phyloP scores from a whole-genome alignment of 179 eudicot species.

The Beta macrorhiza region DNA sequence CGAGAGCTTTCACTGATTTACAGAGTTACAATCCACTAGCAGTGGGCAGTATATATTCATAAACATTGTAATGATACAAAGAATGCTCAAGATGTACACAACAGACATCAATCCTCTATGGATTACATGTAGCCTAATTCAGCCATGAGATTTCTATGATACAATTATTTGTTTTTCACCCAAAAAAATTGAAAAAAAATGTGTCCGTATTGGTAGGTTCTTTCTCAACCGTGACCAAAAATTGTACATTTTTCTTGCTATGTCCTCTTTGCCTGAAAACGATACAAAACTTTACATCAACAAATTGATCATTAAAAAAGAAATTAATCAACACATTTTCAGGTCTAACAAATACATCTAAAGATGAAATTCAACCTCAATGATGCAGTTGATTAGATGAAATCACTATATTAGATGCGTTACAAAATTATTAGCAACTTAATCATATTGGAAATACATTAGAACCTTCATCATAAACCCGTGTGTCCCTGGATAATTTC shows the following conservation, averaged over 20 bases:
- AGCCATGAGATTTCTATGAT: constrained; percentile 20
- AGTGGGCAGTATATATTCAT: constrained; percentile 20
- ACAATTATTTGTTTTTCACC: constrained; percentile 15
- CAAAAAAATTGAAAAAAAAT: background rate
- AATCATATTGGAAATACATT: too few relatives aligned
- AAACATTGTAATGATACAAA: constrained; percentile 11
- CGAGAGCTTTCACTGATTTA: constrained; percentile 1
- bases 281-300: constrained; percentile 2
- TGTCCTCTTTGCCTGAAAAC: constrained; percentile 36
- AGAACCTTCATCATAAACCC: too few relatives aligned
- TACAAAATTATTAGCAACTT: too few relatives aligned
- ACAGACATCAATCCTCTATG: constrained; percentile 26
- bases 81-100: constrained; percentile 35
- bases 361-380: background rate
- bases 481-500: too few relatives aligned
- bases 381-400: background rate
- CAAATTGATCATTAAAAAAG: background rate
- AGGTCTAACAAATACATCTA: constrained; percentile 4
- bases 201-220: background rate
- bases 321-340: background rate
- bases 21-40: constrained; percentile 26
- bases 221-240: constrained; percentile 7
- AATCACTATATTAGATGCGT: too few relatives aligned
- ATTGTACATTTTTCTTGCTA: constrained; percentile 11
- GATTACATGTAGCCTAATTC: constrained; percentile 8